Evolutionary conservation across 768 basidiomycete genomes (phyloP), one percentile per base, ranked within the genome.

Genomic region (Coprinopsis strossmayeri): DNA sequence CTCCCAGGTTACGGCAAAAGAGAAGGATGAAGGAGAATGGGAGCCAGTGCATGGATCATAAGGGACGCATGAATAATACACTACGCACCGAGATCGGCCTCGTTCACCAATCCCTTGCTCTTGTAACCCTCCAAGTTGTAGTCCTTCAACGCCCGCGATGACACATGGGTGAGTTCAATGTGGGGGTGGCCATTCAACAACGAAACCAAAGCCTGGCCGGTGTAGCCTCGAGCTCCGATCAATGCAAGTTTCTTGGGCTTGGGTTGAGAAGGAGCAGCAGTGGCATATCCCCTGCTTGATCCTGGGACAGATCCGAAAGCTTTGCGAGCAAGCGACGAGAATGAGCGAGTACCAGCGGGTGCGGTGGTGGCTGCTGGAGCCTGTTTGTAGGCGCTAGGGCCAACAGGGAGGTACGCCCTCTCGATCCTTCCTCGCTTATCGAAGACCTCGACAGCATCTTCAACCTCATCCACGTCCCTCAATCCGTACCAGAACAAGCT

Each of bases 401-500:
- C 84, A 34, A 95, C 89, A 49, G 96, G 96, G 39, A 99, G 79
- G 71, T 85, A 97, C 13, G 88, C 76, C 53, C 96, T 73, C 56
- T 89, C 85, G 57, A 99, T 90, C 49, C 96, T 74, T 20, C 84
- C 84, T 54, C 83, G 89, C 44, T 73, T 70, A 59, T 91, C 88
- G 45, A 86, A 84, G 28, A 63, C 71, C 61, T 79, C 81, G 57
- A 99, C 84, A 51, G 85, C 77, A 58, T 67, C 75, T 76, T 99
- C 93, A 24, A 99, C 91, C 67, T 98, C 94, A 46, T 79, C 78
- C 23, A 95, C 82, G 58, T 94, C 90, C 53, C 86, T 84, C 23
- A 98, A 76, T 37, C 96, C 96, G 62, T 95, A 98, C 95, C 96
- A 99, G 78, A 96, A 98, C 61, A 99, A 68, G 60, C 84, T 93